These are phyloP conservation scores for Ogataea nonfermentans DNA, from an alignment of 805 yeast genomes.

Conservation along the genomic window DNA sequence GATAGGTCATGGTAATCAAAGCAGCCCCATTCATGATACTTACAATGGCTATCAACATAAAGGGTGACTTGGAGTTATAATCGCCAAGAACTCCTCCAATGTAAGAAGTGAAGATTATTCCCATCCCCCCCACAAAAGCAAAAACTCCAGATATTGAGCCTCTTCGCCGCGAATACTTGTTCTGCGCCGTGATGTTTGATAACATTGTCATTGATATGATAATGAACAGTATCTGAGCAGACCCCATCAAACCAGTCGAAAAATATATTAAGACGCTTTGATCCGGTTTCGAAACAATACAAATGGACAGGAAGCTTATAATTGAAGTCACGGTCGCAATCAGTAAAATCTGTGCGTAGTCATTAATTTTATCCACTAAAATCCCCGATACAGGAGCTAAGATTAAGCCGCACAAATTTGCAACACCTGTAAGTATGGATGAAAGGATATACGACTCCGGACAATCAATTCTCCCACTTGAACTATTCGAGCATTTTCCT, in stretches of 20 bases:
- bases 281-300: conserved; percentile 35
- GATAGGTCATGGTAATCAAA: conserved; percentile 10
- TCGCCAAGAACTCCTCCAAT: conserved; percentile 64
- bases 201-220: conserved; percentile 61
- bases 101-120: conserved; percentile 57
- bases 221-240: conserved; percentile 60
- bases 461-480: conserved; percentile 42
- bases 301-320: conserved; percentile 41
- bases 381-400: conserved; percentile 65
- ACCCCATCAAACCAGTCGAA: conserved; percentile 49
- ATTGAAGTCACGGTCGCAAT: conserved; percentile 44
- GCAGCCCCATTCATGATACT: conserved; percentile 31
- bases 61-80: conserved; percentile 56
- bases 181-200: conserved; percentile 39
- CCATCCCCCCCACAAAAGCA: conserved; percentile 66
- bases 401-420: conserved; percentile 54
- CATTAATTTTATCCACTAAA: conserved; percentile 45
- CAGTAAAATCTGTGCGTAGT: conserved; percentile 32
- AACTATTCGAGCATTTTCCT: conserved; percentile 46
- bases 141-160: conserved; percentile 73
- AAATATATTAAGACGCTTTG: conserved; percentile 35
- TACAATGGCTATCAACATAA: conserved; percentile 48
- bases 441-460: conserved; percentile 63
- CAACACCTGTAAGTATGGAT: conserved; percentile 68
- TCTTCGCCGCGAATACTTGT: conserved; percentile 42